Conservation (phyloP, 2,329 filamentous ascomycete genomes). For the Coleophoma crateriformis region DNA sequence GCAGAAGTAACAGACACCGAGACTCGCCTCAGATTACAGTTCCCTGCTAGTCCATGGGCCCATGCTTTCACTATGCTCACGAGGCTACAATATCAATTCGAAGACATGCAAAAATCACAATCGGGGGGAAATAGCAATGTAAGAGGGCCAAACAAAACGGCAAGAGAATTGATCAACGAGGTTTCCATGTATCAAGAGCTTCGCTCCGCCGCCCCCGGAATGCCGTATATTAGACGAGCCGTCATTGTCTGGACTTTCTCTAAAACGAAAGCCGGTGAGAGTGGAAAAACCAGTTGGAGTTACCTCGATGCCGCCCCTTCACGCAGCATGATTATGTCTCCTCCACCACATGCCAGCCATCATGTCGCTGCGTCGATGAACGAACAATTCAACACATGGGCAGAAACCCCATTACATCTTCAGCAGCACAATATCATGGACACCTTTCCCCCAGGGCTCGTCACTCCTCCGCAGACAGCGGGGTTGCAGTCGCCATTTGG, state of each 20-base stretch:
- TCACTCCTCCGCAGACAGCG: slow-evolving; percentile 51
- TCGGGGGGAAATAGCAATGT: slow-evolving; percentile 28
- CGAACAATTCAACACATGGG: slow-evolving; percentile 50
- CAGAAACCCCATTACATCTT: slow-evolving; percentile 23
- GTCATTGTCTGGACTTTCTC: slow-evolving; percentile 61
- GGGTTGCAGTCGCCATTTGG: slow-evolving; percentile 33
- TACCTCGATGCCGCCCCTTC: slow-evolving; percentile 38
- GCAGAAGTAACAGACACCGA: slow-evolving; percentile 9
- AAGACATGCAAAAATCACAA: slow-evolving; percentile 37
- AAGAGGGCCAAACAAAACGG: slow-evolving; percentile 27
- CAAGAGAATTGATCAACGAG: slow-evolving; percentile 51
- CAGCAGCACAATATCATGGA: slow-evolving; percentile 36
- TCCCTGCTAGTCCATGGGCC: slow-evolving; percentile 24
- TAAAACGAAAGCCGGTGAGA: slow-evolving; percentile 43
- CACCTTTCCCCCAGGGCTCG: slow-evolving; percentile 45
- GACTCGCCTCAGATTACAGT: slow-evolving; percentile 20
- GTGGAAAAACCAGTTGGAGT: slow-evolving; percentile 52
- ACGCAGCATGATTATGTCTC: slow-evolving; percentile 21
- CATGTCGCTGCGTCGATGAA: slow-evolving; percentile 50
- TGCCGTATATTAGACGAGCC: slow-evolving; percentile 49
- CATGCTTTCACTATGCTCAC: slow-evolving; percentile 21
- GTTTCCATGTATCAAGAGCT: slow-evolving; percentile 65
- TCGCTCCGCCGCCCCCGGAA: slow-evolving; percentile 44
- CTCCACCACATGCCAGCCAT: slow-evolving; percentile 34
- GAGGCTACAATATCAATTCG: slow-evolving; percentile 15